These are phyloP conservation scores for Ceratocystis eucalypticola DNA, from an alignment of 2,329 filamentous ascomycete genomes.

Conservation along the genomic window DNA sequence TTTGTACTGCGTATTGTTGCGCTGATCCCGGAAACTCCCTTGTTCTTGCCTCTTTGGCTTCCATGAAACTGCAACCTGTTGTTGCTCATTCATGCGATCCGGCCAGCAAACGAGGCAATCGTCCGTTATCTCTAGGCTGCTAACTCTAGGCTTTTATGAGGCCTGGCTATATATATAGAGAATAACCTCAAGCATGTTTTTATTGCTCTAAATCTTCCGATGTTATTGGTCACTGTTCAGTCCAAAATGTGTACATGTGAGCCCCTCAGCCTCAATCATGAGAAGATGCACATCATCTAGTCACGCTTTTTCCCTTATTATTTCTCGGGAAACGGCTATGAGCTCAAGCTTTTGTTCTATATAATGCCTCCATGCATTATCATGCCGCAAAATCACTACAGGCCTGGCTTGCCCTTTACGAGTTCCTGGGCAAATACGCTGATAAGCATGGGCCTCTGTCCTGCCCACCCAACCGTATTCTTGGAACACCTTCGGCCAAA, in stretches of 20 bases:
- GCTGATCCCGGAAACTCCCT: constrained; percentile 1
- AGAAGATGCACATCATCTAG: background rate
- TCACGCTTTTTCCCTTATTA: background rate
- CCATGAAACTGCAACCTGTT: background rate
- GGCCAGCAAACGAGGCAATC: too few relatives aligned
- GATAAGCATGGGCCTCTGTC: background rate
- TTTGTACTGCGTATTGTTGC: background rate
- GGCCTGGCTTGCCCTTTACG: background rate
- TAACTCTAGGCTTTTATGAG: too few relatives aligned
- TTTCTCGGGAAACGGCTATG: background rate
- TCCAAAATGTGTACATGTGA: too few relatives aligned
- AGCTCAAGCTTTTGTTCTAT: background rate
- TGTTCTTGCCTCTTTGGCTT: background rate
- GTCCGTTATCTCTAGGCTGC: too few relatives aligned
- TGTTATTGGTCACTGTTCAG: too few relatives aligned
- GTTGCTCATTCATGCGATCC: background rate
- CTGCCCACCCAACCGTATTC: background rate
- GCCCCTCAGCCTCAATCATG: background rate
- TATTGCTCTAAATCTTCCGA: too few relatives aligned
- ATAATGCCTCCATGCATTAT: background rate
- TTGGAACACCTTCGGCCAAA: background rate
- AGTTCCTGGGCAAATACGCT: background rate
- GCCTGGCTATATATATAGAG: too few relatives aligned
- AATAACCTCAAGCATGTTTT: too few relatives aligned
- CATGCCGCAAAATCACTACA: background rate